Percentiles rank a stretch among this genome's conserved stretches.
Evolutionary conservation across 768 basidiomycete species (phyloP).

Genomic region (Suillus plorans): DNA sequence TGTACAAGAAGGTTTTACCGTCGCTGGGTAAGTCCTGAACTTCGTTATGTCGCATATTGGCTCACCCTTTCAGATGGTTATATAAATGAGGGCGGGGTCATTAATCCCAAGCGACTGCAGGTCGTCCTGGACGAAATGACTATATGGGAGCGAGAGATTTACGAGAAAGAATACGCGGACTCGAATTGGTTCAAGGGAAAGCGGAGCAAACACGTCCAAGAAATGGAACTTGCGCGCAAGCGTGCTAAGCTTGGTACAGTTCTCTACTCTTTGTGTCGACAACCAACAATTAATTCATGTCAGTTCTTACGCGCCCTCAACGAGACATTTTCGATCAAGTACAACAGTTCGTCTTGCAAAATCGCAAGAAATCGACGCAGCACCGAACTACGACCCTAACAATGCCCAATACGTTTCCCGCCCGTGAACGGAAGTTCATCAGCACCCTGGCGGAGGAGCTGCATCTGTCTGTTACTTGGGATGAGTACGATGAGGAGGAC

Average conservation of each 20-base stretch:
- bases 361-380: constrained; percentile 32
- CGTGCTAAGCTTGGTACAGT: constrained; percentile 63
- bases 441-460: constrained; percentile 72
- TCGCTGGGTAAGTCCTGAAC: constrained; percentile 51
- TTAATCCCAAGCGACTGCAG: constrained; percentile 80
- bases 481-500: constrained; percentile 86
- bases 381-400: constrained; percentile 45
- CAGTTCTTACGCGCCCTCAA: constrained; percentile 72
- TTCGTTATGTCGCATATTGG: not conserved
- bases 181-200: constrained; percentile 94
- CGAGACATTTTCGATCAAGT: constrained; percentile 78
- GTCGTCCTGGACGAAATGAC: constrained; percentile 87
- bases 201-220: constrained; percentile 70
- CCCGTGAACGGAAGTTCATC: constrained; percentile 81
- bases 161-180: constrained; percentile 90
- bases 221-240: constrained; percentile 60
- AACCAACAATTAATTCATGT: not conserved
- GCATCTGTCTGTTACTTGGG: constrained; percentile 83
- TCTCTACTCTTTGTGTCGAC: not conserved
- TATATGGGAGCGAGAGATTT: constrained; percentile 84
- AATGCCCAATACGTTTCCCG: constrained; percentile 77
- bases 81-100: constrained; percentile 85
- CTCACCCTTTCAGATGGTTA: constrained; percentile 68
- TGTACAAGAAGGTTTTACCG: constrained; percentile 92
- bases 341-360: constrained; percentile 66